These are phyloP conservation scores for Suaeda aralocaspica DNA, from an alignment of 148 eudicot species.

Conservation along the genomic window DNA sequence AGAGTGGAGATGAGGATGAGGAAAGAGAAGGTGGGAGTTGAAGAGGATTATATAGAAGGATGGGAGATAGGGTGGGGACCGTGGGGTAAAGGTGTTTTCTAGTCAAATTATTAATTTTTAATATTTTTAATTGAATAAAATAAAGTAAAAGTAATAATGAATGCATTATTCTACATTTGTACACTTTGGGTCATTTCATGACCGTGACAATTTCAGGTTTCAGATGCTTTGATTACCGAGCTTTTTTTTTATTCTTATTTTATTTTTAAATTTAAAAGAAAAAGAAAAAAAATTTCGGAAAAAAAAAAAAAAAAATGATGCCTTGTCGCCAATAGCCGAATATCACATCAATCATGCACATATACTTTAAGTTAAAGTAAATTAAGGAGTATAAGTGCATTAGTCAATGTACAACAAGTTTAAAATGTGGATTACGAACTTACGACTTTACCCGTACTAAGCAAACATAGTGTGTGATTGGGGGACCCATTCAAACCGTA, in stretches of 20 bases:
- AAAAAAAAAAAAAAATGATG: too few relatives aligned
- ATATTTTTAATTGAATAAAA: neutral
- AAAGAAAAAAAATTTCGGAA: too few relatives aligned
- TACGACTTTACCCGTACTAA: too few relatives aligned
- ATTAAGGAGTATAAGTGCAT: too few relatives aligned
- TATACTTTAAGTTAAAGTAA: too few relatives aligned
- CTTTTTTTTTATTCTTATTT: neutral
- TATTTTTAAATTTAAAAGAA: neutral
- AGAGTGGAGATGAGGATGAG: constrained; percentile 6
- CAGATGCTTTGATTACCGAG: constrained; percentile 23
- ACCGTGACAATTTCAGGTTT: neutral
- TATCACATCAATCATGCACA: too few relatives aligned
- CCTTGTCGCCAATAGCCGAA: too few relatives aligned
- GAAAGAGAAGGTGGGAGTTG: constrained; percentile 22
- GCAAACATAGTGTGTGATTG: too few relatives aligned
- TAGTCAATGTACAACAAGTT: too few relatives aligned
- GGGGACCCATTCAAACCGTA: too few relatives aligned
- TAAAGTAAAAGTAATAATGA: neutral
- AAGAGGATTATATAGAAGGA: constrained; percentile 36
- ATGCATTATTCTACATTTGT: neutral
- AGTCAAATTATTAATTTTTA: constrained; percentile 14
- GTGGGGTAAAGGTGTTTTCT: constrained; percentile 24
- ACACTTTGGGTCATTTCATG: too few relatives aligned
- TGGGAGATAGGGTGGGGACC: neutral
- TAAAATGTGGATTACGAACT: too few relatives aligned